Evolutionary conservation across 1,284 basidiomycete species (phyloP), one percentile per base, ranked within the genome.

Genomic region (Marasmius sp.): DNA sequence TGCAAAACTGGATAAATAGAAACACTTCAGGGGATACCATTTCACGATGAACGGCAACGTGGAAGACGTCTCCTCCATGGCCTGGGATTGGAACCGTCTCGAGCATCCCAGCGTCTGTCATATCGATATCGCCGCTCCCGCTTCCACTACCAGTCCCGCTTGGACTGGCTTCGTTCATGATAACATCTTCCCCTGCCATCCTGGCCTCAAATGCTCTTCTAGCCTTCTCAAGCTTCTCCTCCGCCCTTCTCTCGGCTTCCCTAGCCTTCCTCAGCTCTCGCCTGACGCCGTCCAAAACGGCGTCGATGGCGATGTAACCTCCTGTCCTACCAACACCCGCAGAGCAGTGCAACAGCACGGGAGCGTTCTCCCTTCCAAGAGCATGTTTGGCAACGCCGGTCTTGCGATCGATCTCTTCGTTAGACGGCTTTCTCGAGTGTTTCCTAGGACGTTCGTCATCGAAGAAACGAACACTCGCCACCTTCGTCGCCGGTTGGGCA

Each of bases 311-410:
- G 70, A 97, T 95, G 73, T 93, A 97, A 45, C 92, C 93, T 27
- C 95, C 95, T 0, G 95, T 97, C 43, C 95, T 84, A 0, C 95
- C 95, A 4, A 97, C 93, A 14, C 95, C 95, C 0, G 95, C 95
- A 18, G 93, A 95, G 71, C 94, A 95, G 76, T 93, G 89, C 62
- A 93, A 72, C 45, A 93, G 70, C 12, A 92, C 81, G 0, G 89
- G 89, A 36, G 79, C 71, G 41, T 72, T 71, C 16, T 72, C 68
- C 63, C 74, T 76, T 11, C 79, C 81, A 53, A 80, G 66, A 6
- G 81, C 82, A 65, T 81, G 79, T 54, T 76, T 71, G 27, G 82
- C 78, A 57, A 88, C 75, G 0, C 86, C 87, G 0, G 79, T 83
- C 59, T 75, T 73, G 12, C 75, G 68, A 61, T 89, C 86, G 49